Evolutionary conservation across 2,329 filamentous ascomycete genomes (phyloP).

Genomic region (Phaeophleospora eucalypticola): DNA sequence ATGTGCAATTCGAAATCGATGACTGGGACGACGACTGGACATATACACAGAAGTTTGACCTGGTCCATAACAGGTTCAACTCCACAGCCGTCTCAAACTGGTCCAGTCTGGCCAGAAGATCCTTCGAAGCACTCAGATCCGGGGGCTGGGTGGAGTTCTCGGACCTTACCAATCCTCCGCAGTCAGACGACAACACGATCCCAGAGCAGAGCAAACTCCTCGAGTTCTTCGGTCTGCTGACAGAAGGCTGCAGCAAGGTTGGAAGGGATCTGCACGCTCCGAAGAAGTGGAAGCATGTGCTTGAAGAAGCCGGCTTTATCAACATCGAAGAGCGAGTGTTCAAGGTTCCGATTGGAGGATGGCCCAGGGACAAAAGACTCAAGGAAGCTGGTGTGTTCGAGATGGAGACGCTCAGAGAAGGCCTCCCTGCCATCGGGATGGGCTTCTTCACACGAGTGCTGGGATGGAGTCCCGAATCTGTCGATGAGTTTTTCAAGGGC

Average conservation of each 20-base stretch:
- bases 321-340: not conserved
- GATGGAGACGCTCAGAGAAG: slow-evolving; percentile 5
- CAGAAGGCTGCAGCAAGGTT: not conserved
- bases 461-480: not conserved
- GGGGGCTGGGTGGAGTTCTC: not conserved
- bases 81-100: not conserved
- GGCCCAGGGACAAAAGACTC: not conserved
- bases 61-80: slow-evolving; percentile 1
- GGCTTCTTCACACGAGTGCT: slow-evolving; percentile 4
- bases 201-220: not conserved
- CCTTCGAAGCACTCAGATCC: not conserved
- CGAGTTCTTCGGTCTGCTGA: not conserved
- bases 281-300: not conserved
- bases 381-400: slow-evolving; percentile 6
- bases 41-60: not conserved
- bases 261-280: not conserved
- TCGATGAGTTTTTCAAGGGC: slow-evolving; percentile 3
- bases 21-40: slow-evolving; percentile 4
- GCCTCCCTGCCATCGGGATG: slow-evolving; percentile 3
- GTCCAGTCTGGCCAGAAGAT: not conserved
- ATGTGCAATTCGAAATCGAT: slow-evolving; percentile 1
- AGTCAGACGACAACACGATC: not conserved
- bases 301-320: not conserved
- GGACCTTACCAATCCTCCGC: not conserved
- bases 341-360: slow-evolving; percentile 4